Evolutionary conservation across 202 grass and related monocot species (phyloP).

Genomic region (Setaria italica): DNA sequence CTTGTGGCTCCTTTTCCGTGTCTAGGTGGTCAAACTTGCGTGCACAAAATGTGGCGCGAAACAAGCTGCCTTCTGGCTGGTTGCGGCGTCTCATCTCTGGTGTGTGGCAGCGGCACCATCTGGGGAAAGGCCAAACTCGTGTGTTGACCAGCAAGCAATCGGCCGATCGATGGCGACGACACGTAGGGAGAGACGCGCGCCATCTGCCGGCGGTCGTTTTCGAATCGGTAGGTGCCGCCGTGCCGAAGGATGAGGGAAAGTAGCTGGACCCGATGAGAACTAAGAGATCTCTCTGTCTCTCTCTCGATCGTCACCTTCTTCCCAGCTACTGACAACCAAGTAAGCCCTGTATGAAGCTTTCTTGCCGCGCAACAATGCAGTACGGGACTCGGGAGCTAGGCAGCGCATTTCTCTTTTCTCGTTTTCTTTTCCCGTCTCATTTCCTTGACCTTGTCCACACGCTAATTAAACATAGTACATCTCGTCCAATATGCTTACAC

Average conservation of each 20-base stretch:
- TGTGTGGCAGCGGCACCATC: not conserved
- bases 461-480: no score
- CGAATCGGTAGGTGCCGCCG: slow-evolving; percentile 2
- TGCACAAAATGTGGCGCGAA: not conserved
- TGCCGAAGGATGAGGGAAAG: not conserved
- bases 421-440: no score
- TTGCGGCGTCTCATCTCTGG: not conserved
- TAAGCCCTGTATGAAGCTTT: no score
- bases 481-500: no score
- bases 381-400: no score
- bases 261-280: not conserved
- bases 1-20: no score
- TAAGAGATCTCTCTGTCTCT: no score
- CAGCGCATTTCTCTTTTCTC: no score
- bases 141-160: slow-evolving; percentile 9
- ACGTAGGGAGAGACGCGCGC: not conserved
- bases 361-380: no score
- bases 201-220: not conserved
- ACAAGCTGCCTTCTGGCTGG: not conserved
- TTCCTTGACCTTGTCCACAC: no score
- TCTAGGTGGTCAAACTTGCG: not conserved
- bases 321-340: no score
- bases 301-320: no score
- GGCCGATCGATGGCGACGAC: not conserved
- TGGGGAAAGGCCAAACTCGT: not conserved